These are phyloP conservation scores for Cucurbita argyrosperma DNA, from an alignment of 306 rosid species.

Conservation along the genomic window DNA sequence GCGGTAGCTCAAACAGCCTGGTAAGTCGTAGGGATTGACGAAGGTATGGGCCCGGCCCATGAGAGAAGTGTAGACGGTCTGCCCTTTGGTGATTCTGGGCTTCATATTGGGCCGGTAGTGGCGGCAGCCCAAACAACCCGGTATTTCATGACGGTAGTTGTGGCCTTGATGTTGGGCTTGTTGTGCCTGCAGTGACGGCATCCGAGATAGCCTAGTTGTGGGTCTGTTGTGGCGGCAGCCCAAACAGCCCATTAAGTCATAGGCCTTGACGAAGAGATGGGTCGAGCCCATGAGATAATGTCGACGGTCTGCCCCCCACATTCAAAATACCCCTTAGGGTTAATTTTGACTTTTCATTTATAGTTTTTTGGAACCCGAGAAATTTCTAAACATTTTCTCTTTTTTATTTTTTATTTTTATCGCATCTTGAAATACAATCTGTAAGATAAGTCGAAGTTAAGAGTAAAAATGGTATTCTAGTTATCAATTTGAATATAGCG, in stretches of 20 bases:
- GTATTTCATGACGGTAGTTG: constrained; percentile 40
- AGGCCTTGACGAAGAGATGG: constrained; percentile 21
- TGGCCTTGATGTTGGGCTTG: no score
- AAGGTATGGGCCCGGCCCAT: no score
- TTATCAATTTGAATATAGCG: no score
- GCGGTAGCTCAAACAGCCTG: constrained; percentile 44
- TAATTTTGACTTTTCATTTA: no score
- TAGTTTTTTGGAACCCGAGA: no score
- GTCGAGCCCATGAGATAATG: constrained; percentile 44
- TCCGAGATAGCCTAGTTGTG: not conserved
- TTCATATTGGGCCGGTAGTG: constrained; percentile 39
- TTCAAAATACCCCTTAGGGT: not conserved
- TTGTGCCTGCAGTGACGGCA: no score
- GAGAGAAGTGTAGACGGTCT: no score
- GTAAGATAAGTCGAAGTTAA: no score
- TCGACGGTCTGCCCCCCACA: constrained; percentile 82
- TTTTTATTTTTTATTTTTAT: no score
- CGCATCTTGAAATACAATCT: no score
- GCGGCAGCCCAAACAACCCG: constrained; percentile 46
- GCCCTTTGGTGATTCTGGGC: constrained; percentile 11
- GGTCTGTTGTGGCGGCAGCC: constrained; percentile 53
- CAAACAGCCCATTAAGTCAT: constrained; percentile 39
- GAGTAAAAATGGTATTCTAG: no score
- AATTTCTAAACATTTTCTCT: no score
- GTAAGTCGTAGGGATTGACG: constrained; percentile 24